Percentiles rank a stretch among this genome's conserved stretches.
Conservation (phyloP, 2,329 filamentous ascomycete genomes). For the Talaromyces sp. region DNA sequence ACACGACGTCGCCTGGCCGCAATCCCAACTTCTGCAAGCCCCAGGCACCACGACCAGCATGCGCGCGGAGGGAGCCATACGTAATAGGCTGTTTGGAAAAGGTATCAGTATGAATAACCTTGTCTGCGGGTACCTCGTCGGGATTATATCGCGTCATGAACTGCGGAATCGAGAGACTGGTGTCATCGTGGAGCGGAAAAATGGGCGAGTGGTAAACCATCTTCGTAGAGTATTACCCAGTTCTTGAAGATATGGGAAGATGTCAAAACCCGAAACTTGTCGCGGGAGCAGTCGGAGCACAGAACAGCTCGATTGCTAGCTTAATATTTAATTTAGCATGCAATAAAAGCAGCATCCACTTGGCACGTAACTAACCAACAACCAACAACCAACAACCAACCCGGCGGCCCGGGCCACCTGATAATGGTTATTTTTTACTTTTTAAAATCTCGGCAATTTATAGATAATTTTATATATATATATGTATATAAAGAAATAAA, state of each 20-base stretch:
- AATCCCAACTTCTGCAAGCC: constrained; percentile 19
- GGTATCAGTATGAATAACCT: constrained; percentile 22
- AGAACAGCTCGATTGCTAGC: no score
- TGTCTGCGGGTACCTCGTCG: constrained; percentile 18
- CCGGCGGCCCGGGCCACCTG: no score
- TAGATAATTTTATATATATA: no score
- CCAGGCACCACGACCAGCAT: constrained; percentile 20
- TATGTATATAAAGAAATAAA: no score
- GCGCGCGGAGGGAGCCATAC: constrained; percentile 21
- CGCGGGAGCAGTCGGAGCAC: no score
- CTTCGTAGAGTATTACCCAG: not conserved
- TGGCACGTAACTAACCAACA: no score
- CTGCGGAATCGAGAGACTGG: constrained; percentile 18
- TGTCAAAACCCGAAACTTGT: no score
- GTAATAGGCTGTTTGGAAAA: constrained; percentile 21
- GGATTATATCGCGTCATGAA: constrained; percentile 24
- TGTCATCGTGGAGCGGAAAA: constrained; percentile 7
- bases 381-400: no score
- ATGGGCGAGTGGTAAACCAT: not conserved
- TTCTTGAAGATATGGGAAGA: not conserved
- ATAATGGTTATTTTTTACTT: no score
- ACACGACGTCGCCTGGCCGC: constrained; percentile 16
- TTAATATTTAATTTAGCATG: no score
- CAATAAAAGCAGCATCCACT: no score
- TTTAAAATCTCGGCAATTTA: no score